Base-by-base conservation (phyloP, 495 filamentous ascomycete genomes). In the Podospora comata region DNA sequence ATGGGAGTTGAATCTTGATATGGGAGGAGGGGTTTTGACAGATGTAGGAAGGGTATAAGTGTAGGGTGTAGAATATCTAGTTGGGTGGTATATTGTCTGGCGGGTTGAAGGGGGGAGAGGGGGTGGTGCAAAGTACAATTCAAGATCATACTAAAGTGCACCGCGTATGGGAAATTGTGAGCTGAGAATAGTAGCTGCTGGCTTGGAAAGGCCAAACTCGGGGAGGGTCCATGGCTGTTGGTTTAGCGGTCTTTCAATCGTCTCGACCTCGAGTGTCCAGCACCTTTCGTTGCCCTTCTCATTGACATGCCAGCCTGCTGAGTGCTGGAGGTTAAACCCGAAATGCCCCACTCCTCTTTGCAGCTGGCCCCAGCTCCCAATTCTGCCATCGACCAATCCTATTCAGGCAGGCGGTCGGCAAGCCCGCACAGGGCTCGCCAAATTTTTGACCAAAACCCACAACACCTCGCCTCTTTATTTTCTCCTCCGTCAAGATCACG, bases 401-500 rank as follows among this genome's bases (percentile, higher is more conserved):
- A 18, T 58, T 26, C 55, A 4, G n/a, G 19, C 19, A 58, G 55
- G 55, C 55, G 55, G 55, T 58, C 55, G 3, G 23, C 9, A 19
- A 26, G 20, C 5, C 15, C 55, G 9, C 55, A 19, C 55, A 58
- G 55, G 55, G 55, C 55, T 58, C 19, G n/a, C 55, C 55, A 19
- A 65, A 28, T 34, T 65, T 57, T 53, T 65, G 54, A 16, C 32
- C 27, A 18, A 27, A 58, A 61, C 63, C 57, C 63, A 66, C 70
- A 69, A 65, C 55, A 59, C 64, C 67, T 68, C 64, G 60, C 67
- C 65, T 68, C 68, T 68, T 77, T 76, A 65, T 62, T 55, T 71
- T 69, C 70, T 68, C 34, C 30, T 16, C 56, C 69, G 62, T 57
- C 72, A 77, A 77, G 72, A 74, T 77, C 73, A 75, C 72, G 73